These are phyloP conservation scores for Colletotrichum agaves DNA, from an alignment of 2,329 filamentous ascomycete species.

Conservation along the genomic window DNA sequence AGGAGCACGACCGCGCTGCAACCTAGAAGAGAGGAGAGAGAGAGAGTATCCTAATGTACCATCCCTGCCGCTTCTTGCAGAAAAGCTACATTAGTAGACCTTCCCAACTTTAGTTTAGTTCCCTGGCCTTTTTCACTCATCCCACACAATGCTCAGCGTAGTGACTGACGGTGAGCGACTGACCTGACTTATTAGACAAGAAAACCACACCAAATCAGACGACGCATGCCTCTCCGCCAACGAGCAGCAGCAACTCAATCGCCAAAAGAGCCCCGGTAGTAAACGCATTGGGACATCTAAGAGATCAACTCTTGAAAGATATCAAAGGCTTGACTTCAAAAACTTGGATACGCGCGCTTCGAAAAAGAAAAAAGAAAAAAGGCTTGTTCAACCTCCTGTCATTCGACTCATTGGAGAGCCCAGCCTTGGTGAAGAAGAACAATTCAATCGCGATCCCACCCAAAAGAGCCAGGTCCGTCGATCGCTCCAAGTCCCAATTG, in stretches of 20 bases:
- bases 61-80: neutral
- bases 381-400: neutral
- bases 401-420: conserved; percentile 3
- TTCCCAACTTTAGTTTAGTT: conserved; percentile 7
- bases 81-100: conserved; percentile 6
- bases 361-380: too few relatives aligned
- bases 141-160: conserved; percentile 11
- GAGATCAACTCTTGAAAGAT: neutral
- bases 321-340: neutral
- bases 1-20: neutral
- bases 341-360: too few relatives aligned
- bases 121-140: conserved; percentile 4
- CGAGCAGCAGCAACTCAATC: conserved; percentile 2
- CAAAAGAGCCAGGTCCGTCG: neutral
- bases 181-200: conserved; percentile 15
- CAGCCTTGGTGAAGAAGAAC: too few relatives aligned
- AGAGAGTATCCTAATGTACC: neutral
- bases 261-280: conserved; percentile 18
- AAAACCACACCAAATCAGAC: conserved; percentile 26
- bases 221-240: neutral
- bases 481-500: conserved; percentile 8
- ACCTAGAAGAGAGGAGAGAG: neutral
- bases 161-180: conserved; percentile 24
- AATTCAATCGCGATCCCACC: neutral
- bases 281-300: neutral